Evolutionary conservation across 2,329 filamentous ascomycete species (phyloP), one percentile per base, ranked within the genome.

Genomic region (Pyrenochaeta sp.): DNA sequence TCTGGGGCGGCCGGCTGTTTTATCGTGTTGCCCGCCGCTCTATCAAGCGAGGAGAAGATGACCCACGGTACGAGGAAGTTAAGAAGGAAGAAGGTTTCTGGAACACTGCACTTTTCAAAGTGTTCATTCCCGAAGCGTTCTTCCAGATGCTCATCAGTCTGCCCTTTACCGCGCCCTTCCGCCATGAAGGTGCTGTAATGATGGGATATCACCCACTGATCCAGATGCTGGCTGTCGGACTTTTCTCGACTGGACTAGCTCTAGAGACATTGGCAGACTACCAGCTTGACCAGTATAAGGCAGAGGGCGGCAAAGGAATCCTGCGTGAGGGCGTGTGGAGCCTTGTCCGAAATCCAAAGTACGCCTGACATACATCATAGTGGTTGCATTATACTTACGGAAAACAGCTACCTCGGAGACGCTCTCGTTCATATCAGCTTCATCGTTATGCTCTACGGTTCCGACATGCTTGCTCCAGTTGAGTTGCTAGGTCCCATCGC

Each of bases 341-440:
- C 53, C 75, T 85, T 21, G 81, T 84, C 18, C 71, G 83, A 35
- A 81, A 85, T 67, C 82, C 82, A 0, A 85, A 85, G 81, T 84
- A 72, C 64, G 78, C 71, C 13, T n/a, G n/a, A 7, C n/a, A 10
- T 26, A 27, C 24, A n/a, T 35, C 4, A 14, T 9, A 18, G 8
- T 27, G 6, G 6, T 13, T 13, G 6, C 26, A 38, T 44, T 42
- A 30, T 38, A 9, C 15, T 36, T 22, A 51, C 21, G 19, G 5
- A 10, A 3, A n/a, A 3, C 36, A 83, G 81, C 68, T 85, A 84
- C 58, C 77, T 85, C n/a, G 82, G 82, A 2, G 82, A 84, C 43
- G 73, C 78, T 3, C 72, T 85, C 3, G 74, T 82, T 7, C 83
- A 86, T 56, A 57, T 81, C 32, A 83, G 82, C 1, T 85, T 85